Percentiles rank a stretch among this genome's conserved stretches.
These are phyloP conservation scores for Karstenula rhodostoma DNA, from an alignment of 2,329 filamentous ascomycete species.

Conservation along the genomic window DNA sequence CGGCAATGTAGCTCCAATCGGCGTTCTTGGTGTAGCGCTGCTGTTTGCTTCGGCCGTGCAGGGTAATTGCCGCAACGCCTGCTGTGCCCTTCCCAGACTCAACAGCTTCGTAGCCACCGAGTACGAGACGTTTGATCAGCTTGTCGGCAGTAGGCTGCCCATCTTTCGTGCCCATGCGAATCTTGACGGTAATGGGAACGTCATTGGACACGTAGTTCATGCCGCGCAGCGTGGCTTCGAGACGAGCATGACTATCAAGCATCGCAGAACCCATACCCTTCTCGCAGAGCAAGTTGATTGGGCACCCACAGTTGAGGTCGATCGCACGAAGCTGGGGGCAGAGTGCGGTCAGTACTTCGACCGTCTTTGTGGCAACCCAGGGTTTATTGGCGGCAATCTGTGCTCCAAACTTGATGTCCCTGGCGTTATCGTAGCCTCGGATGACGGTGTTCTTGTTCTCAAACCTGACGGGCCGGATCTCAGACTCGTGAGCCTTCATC, in stretches of 20 bases:
- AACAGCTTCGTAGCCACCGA: conserved; percentile 77
- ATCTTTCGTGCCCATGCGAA: conserved; percentile 88
- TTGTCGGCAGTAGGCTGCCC: conserved; percentile 80
- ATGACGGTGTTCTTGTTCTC: conserved; percentile 66
- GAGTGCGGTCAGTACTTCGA: conserved; percentile 78
- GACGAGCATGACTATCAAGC: conserved; percentile 84
- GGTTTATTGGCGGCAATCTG: conserved; percentile 94
- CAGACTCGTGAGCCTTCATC: conserved; percentile 88
- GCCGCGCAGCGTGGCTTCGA: conserved; percentile 93
- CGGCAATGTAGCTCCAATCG: conserved; percentile 95
- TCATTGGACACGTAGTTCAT: conserved; percentile 95
- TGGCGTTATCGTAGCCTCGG: conserved; percentile 79
- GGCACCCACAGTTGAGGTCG: conserved; percentile 96
- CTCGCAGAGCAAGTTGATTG: conserved; percentile 92
- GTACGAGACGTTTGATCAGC: conserved; percentile 81
- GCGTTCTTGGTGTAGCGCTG: conserved; percentile 91
- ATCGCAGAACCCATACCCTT: conserved; percentile 89
- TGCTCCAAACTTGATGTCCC: conserved; percentile 87
- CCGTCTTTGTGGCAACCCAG: conserved; percentile 87
- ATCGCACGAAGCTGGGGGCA: conserved; percentile 88
- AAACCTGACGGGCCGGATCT: conserved; percentile 76
- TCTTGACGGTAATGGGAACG: conserved; percentile 92
- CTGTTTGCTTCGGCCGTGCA: conserved; percentile 92
- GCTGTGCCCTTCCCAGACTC: conserved; percentile 66
- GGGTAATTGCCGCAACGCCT: conserved; percentile 92